Percentiles rank a stretch among this genome's conserved stretches.
These are phyloP conservation scores for Haematococcus sp. DNA, from an alignment of 139 green algal genomes.

Conservation along the genomic window DNA sequence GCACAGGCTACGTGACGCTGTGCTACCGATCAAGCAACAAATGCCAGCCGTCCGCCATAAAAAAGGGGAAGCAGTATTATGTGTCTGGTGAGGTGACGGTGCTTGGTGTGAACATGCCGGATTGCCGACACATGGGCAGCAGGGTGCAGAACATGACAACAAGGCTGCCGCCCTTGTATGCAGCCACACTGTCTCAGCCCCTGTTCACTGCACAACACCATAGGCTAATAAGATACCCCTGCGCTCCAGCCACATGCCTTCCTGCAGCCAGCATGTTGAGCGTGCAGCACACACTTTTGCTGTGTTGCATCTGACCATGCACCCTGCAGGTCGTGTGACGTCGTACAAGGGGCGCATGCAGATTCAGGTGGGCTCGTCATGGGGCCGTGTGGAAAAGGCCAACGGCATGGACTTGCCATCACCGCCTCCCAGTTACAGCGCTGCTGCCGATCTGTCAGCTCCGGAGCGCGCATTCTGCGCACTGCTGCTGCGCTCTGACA, in stretches of 20 bases:
- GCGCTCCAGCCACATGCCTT: too few species aligned
- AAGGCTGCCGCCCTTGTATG: not conserved
- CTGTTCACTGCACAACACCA: too few species aligned
- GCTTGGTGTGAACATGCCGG: too few species aligned
- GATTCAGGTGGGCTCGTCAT: conserved; percentile 42
- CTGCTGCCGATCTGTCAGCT: conserved; percentile 26
- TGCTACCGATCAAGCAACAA: conserved; percentile 30
- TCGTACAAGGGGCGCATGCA: conserved; percentile 30
- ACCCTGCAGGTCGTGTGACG: conserved; percentile 27
- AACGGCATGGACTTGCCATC: conserved; percentile 18
- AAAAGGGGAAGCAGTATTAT: conserved; percentile 31
- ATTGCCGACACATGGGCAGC: not conserved
- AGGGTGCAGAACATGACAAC: not conserved
- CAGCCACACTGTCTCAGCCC: too few species aligned
- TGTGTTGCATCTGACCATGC: too few species aligned
- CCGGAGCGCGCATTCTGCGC: conserved; percentile 21
- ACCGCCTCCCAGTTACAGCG: conserved; percentile 13
- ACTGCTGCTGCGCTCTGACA: conserved; percentile 25
- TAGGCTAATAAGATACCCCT: too few species aligned
- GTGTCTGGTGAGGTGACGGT: conserved; percentile 19
- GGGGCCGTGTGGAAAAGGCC: conserved; percentile 27
- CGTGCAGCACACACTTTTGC: too few species aligned
- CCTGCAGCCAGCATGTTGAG: too few species aligned
- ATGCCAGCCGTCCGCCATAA: conserved; percentile 28
- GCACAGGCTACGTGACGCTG: conserved; percentile 22